Conservation (phyloP, 352 stramenopile genomes). For the Pythium sp. region DNA sequence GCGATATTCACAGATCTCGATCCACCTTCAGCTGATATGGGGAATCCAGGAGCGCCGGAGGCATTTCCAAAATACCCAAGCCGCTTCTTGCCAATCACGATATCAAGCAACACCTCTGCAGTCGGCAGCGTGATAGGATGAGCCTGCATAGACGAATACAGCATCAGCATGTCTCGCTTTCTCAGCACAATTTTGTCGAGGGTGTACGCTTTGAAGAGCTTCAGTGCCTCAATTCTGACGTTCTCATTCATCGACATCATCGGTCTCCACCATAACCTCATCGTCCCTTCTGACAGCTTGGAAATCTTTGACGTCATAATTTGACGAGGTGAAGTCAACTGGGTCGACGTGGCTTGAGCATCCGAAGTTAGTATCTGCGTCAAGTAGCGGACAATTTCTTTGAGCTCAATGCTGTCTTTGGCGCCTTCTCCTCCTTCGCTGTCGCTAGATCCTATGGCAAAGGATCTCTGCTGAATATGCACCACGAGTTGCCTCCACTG, state of each 20-base stretch:
- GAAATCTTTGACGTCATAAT: conserved; percentile 33
- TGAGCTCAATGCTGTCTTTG: conserved; percentile 39
- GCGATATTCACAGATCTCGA: conserved; percentile 40
- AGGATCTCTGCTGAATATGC: conserved; percentile 50
- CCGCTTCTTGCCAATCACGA: conserved; percentile 57
- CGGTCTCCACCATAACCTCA: conserved; percentile 60
- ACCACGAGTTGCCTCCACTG: conserved; percentile 71
- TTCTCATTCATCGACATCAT: conserved; percentile 46
- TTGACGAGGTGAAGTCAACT: conserved; percentile 19
- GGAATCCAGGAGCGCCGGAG: background rate
- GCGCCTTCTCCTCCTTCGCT: conserved; percentile 16
- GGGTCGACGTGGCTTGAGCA: conserved; percentile 4
- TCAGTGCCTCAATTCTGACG: conserved; percentile 56
- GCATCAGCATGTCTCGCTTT: conserved; percentile 59
- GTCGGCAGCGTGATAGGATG: conserved; percentile 47
- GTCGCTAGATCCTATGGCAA: conserved; percentile 21
- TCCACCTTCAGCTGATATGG: conserved; percentile 6
- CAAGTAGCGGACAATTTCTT: conserved; percentile 66
- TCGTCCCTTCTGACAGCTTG: conserved; percentile 62
- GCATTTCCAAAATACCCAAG: conserved; percentile 8
- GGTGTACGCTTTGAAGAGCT: conserved; percentile 72
- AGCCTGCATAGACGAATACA: conserved; percentile 48
- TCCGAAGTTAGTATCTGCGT: conserved; percentile 38
- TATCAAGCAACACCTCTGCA: conserved; percentile 55
- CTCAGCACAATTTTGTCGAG: conserved; percentile 59